Evolutionary conservation across 75 land plant species (phyloP).

Genomic region (Ceratopteris richardii): DNA sequence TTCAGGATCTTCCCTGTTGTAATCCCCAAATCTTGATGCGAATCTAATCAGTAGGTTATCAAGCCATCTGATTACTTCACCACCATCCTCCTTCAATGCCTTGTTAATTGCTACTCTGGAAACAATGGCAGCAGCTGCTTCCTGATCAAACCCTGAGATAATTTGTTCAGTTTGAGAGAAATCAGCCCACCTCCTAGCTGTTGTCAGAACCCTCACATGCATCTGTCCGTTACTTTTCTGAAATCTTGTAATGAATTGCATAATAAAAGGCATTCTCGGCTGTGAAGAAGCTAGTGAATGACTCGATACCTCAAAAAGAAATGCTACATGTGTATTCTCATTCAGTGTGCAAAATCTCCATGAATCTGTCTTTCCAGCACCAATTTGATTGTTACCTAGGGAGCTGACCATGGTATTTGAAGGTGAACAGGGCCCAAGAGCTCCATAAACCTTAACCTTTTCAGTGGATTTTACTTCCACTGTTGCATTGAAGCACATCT

Average conservation of each 20-base stretch:
- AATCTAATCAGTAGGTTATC: conserved; percentile 72
- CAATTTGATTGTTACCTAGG: conserved; percentile 77
- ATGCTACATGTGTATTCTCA: conserved; percentile 67
- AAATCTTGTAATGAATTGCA: conserved; percentile 86
- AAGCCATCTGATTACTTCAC: conserved; percentile 93
- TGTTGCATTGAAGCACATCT: conserved; percentile 82
- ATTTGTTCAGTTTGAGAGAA: conserved; percentile 50
- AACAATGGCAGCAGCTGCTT: conserved; percentile 91
- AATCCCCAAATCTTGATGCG: conserved; percentile 88
- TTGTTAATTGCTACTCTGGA: conserved; percentile 74
- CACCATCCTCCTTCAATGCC: conserved; percentile 47
- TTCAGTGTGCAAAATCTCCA: conserved; percentile 82
- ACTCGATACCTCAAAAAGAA: conserved; percentile 68
- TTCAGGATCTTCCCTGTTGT: conserved; percentile 71
- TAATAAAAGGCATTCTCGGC: conserved; percentile 64
- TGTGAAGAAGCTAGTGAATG: conserved; percentile 36
- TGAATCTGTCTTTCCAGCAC: conserved; percentile 72
- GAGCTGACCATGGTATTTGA: conserved; percentile 41
- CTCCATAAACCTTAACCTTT: conserved; percentile 87
- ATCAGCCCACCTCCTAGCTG: conserved; percentile 85
- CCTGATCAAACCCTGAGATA: conserved; percentile 84
- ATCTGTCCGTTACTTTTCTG: conserved; percentile 52
- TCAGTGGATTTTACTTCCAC: conserved; percentile 77
- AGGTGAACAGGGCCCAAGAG: conserved; percentile 89
- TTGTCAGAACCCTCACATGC: conserved; percentile 75